Conservation (phyloP, 2,329 filamentous ascomycete genomes). For the Venturia pyrina region DNA sequence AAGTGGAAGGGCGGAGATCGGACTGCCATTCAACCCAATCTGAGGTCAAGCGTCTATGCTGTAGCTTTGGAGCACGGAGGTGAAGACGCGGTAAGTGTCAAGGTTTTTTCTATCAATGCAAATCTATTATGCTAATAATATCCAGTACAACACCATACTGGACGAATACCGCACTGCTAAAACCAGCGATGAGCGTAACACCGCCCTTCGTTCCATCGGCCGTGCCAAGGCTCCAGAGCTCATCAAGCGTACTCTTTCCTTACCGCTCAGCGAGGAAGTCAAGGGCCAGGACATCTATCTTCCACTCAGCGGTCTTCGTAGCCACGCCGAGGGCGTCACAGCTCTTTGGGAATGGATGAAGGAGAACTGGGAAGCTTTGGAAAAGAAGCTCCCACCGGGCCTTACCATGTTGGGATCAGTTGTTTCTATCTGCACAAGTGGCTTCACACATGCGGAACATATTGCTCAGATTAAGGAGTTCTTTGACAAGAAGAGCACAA, state of each 20-base stretch:
- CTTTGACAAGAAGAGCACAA: conserved; percentile 73
- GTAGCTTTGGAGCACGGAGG: conserved; percentile 79
- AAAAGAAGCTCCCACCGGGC: conserved; percentile 73
- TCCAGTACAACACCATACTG: conserved; percentile 60
- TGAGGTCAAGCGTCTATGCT: conserved; percentile 75
- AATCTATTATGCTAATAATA: neutral
- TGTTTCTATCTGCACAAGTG: conserved; percentile 70
- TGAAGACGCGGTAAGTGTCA: conserved; percentile 56
- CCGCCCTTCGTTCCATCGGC: conserved; percentile 73
- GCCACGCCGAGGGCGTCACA: conserved; percentile 66
- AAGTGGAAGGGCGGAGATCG: conserved; percentile 73
- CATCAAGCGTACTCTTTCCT: conserved; percentile 67
- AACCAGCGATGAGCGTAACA: conserved; percentile 84
- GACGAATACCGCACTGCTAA: conserved; percentile 65
- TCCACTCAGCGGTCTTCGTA: conserved; percentile 68
- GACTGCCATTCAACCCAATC: conserved; percentile 80
- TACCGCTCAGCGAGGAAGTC: conserved; percentile 70
- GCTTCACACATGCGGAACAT: conserved; percentile 70
- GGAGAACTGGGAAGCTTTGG: conserved; percentile 77
- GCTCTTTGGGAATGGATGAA: conserved; percentile 77
- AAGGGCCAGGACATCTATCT: conserved; percentile 94
- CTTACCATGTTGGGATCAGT: conserved; percentile 78
- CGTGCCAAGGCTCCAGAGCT: conserved; percentile 67
- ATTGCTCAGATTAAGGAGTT: conserved; percentile 67
- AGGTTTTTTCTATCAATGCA: neutral